Percentiles rank a stretch among this genome's conserved stretches.
Conservation (phyloP, 2,329 filamentous ascomycete species). For the Ambrosiella xylebori region DNA sequence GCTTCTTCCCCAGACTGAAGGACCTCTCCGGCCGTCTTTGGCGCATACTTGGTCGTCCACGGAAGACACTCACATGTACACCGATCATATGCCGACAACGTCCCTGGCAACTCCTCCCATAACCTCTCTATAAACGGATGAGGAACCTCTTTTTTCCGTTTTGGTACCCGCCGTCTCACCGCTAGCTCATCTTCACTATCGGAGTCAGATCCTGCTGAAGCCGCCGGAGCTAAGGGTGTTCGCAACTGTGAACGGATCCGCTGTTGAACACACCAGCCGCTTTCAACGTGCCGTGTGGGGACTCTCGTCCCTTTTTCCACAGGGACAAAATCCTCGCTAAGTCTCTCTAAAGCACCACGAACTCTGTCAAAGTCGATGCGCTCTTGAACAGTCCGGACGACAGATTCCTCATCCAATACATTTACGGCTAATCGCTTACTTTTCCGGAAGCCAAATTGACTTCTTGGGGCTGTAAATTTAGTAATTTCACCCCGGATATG, state of each 20-base stretch:
- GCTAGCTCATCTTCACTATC: slow-evolving; percentile 23
- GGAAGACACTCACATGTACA: slow-evolving; percentile 53
- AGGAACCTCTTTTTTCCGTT: slow-evolving; percentile 5
- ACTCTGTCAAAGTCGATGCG: slow-evolving; percentile 18
- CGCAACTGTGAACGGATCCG: slow-evolving; percentile 31
- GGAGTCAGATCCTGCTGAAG: background rate
- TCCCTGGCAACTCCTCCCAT: slow-evolving; percentile 40
- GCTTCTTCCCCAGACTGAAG: slow-evolving; percentile 60
- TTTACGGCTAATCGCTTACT: slow-evolving; percentile 31
- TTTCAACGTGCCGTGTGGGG: slow-evolving; percentile 40
- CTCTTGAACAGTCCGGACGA: slow-evolving; percentile 21
- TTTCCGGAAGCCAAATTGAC: slow-evolving; percentile 20
- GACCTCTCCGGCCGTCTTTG: slow-evolving; percentile 48
- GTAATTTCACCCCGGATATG: slow-evolving; percentile 41
- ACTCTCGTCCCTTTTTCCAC: slow-evolving; percentile 34
- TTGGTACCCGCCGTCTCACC: background rate
- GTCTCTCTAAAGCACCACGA: slow-evolving; percentile 17
- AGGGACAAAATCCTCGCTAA: slow-evolving; percentile 25
- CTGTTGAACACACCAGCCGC: slow-evolving; percentile 34
- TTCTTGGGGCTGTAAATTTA: background rate
- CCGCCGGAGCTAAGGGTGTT: slow-evolving; percentile 15
- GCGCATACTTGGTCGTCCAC: slow-evolving; percentile 80
- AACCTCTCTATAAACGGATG: slow-evolving; percentile 45
- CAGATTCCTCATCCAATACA: slow-evolving; percentile 25
- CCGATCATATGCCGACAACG: slow-evolving; percentile 63